phyloP scores from a whole-genome alignment of 805 yeast genomes.

The Brettanomyces naardenensis region DNA sequence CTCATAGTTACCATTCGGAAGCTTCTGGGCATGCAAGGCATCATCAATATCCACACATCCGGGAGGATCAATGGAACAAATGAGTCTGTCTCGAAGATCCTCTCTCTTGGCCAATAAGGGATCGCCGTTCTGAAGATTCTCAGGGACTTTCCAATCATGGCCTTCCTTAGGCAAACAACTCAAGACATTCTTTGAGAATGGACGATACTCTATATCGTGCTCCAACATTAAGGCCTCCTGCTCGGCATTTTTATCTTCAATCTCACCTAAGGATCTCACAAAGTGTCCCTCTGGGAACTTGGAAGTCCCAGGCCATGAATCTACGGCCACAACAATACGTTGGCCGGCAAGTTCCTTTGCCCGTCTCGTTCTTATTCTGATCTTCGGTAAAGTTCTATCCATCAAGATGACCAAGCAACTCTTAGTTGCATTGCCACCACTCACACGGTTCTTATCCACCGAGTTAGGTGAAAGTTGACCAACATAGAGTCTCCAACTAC shows the following conservation, averaged over 20 bases:
- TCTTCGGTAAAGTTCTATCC: constrained; percentile 83
- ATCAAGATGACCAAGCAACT: constrained; percentile 78
- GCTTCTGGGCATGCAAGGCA: constrained; percentile 78
- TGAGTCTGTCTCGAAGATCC: constrained; percentile 81
- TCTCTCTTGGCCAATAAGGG: constrained; percentile 53
- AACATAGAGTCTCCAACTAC: constrained; percentile 95
- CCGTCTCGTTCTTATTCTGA: constrained; percentile 81
- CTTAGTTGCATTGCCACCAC: constrained; percentile 54
- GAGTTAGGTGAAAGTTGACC: constrained; percentile 85
- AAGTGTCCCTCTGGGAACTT: constrained; percentile 93
- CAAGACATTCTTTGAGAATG: constrained; percentile 85
- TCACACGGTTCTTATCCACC: constrained; percentile 41
- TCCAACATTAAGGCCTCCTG: constrained; percentile 90
- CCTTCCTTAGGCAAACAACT: constrained; percentile 93
- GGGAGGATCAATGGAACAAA: constrained; percentile 97
- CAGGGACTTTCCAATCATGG: constrained; percentile 86
- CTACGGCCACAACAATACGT: constrained; percentile 87
- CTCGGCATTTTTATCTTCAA: constrained; percentile 91
- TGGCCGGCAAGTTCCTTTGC: constrained; percentile 78
- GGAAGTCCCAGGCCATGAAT: constrained; percentile 82
- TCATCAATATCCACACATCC: constrained; percentile 98
- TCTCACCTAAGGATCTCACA: constrained; percentile 79
- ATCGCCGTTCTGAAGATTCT: constrained; percentile 44
- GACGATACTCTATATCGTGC: constrained; percentile 94
- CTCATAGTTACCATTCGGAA: constrained; percentile 92